Evolutionary conservation across 116 monocot species (phyloP).

Genomic region (Zostera marina): DNA sequence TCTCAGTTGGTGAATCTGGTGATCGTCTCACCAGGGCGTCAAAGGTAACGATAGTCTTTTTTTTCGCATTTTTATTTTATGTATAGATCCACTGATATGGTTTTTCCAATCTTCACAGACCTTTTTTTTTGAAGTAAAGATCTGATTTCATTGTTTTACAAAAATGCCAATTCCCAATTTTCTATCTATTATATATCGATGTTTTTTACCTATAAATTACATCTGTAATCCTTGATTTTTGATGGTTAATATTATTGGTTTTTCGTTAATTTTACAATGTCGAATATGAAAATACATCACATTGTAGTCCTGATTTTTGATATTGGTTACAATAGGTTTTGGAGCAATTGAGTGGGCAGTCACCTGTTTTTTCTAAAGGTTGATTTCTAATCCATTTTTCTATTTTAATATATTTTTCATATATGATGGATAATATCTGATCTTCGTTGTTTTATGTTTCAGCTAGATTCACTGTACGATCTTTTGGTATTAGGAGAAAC

Average conservation of each 20-base stretch:
- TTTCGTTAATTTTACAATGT: too few relatives aligned
- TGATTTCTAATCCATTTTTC: background rate
- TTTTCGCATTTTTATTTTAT: background rate
- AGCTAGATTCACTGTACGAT: background rate
- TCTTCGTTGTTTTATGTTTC: background rate
- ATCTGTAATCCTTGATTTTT: too few relatives aligned
- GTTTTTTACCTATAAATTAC: too few relatives aligned
- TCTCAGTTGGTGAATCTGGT: slow-evolving; percentile 29
- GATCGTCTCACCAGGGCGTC: slow-evolving; percentile 35
- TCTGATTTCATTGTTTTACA: too few relatives aligned
- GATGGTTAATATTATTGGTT: too few relatives aligned
- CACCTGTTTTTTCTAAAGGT: slow-evolving; percentile 60
- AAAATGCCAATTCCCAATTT: too few relatives aligned
- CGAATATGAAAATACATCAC: background rate
- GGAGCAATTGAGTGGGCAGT: slow-evolving; percentile 48
- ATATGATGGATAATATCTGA: background rate
- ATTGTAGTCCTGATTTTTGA: background rate
- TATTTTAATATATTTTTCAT: background rate
- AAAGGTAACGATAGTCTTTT: slow-evolving; percentile 5
- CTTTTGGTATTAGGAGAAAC: background rate
- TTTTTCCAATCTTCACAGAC: too few relatives aligned
- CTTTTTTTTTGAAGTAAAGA: too few relatives aligned
- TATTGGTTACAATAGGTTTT: slow-evolving; percentile 18
- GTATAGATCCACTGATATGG: background rate
- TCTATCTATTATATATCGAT: too few relatives aligned